Conservation (phyloP, 192 early-diverging fungal species). For the Thamnidium elegans region DNA sequence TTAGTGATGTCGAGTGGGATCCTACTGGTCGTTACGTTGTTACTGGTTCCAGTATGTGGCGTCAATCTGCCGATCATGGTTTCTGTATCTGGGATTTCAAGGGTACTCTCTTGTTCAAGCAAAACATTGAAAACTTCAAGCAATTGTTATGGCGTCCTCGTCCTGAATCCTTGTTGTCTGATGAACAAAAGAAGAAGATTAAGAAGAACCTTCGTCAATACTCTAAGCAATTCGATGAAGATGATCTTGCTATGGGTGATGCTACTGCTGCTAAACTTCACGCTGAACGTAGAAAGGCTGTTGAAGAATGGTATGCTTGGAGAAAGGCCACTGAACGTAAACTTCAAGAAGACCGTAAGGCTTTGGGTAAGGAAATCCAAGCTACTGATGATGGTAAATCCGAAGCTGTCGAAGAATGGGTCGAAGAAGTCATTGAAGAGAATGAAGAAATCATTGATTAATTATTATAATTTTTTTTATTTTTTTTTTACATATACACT, state of each 20-base stretch:
- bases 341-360: constrained; percentile 53
- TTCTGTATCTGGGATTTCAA: constrained; percentile 91
- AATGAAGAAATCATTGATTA: constrained; percentile 63
- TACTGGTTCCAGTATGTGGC: constrained; percentile 83
- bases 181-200: constrained; percentile 81
- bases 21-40: constrained; percentile 95
- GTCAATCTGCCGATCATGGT: constrained; percentile 81
- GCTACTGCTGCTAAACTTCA: constrained; percentile 72
- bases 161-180: constrained; percentile 74
- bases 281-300: constrained; percentile 68
- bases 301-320: constrained; percentile 86
- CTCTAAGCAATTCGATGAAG: constrained; percentile 84
- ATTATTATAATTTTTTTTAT: background rate
- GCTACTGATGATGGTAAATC: constrained; percentile 58
- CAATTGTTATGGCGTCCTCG: constrained; percentile 96
- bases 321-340: constrained; percentile 64
- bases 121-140: constrained; percentile 79
- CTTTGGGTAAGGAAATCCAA: constrained; percentile 50
- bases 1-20: constrained; percentile 98
- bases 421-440: constrained; percentile 87
- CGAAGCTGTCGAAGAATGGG: constrained; percentile 79
- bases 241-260: constrained; percentile 72
- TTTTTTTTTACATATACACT: too few relatives aligned
- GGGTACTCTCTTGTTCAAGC: constrained; percentile 76
- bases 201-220: constrained; percentile 91